phyloP scores from a whole-genome alignment of 179 eudicot genomes.

The Patellifolia procumbens region DNA sequence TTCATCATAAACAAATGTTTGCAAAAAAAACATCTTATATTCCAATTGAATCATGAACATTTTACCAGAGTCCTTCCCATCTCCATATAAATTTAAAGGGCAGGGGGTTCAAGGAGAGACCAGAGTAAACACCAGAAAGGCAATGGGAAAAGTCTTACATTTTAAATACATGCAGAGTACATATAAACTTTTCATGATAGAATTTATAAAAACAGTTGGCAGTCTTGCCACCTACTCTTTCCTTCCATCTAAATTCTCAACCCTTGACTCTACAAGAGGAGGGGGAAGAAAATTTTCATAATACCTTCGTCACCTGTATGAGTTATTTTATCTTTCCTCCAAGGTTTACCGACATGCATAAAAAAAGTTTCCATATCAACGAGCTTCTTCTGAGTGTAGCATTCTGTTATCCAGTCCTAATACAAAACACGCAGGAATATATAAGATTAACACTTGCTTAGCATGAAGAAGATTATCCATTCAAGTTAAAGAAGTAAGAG shows the following conservation, averaged over 20 bases:
- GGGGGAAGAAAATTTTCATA: background rate
- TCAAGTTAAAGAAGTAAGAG: conserved; percentile 14
- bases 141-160: background rate
- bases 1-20: background rate
- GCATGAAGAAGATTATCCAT: background rate
- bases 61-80: background rate
- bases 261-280: background rate
- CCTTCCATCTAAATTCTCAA: background rate
- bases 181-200: background rate
- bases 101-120: background rate
- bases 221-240: background rate
- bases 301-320: conserved; percentile 56
- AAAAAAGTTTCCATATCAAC: conserved; percentile 83
- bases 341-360: conserved; percentile 90
- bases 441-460: conserved; percentile 30
- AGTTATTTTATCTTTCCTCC: conserved; percentile 54
- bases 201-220: background rate
- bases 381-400: conserved; percentile 76
- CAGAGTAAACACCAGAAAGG: background rate
- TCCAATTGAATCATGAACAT: background rate
- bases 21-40: background rate
- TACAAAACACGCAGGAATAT: conserved; percentile 18
- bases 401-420: conserved; percentile 88
- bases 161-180: background rate
- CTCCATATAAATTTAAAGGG: background rate